Evolutionary conservation across 2,329 filamentous ascomycete species (phyloP), one percentile per base, ranked within the genome.

Genomic region (Alternaria sp.): DNA sequence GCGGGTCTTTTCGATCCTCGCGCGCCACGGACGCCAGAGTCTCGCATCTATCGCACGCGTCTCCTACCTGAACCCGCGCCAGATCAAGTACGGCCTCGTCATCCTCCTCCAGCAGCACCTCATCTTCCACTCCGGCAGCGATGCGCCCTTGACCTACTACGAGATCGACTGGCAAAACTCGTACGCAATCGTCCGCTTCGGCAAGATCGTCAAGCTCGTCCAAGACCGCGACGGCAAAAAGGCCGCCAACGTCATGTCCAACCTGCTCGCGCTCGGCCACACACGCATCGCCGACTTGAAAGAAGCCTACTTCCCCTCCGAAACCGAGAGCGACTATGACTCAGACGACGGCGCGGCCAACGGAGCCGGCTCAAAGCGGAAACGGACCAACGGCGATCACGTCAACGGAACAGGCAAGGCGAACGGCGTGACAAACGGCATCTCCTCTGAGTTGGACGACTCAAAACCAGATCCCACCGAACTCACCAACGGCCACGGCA

Each of bases 71-170:
- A 88, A 87, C 58, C 85, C 87, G n/a, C 88, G 89, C 57, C 90
- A 96, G 76, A 84, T 97, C 68, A 92, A 90, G 73, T 89, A 94
- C 81, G 94, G 92, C 20, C 86, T 99, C 55, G 90, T 89, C 57
- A 90, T 96, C 30, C 89, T 98, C 67, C 87, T 97, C 45, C 95
- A 98, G 78, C 92, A 97, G 77, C 93, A 94, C 75, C 87, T 98
- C 53, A 84, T 96, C 66, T 93, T 89, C 78, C 91, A 94, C 79
- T 87, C 89, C 68, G 88, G 89, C 69, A 68, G 89, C 63, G 87
- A 90, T 60, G 86, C 86, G 46, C 86, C 86, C 49, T 79, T 85
- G 54, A 91, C 92, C 23, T 89, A 88, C 76, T 99, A 98, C 82
- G 92, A 97, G 78, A 92, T 93, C 62, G 94, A 97, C 73, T 85